These are phyloP conservation scores for Exophiala lecanii-corni DNA, from an alignment of 2,329 filamentous ascomycete genomes.

Conservation along the genomic window DNA sequence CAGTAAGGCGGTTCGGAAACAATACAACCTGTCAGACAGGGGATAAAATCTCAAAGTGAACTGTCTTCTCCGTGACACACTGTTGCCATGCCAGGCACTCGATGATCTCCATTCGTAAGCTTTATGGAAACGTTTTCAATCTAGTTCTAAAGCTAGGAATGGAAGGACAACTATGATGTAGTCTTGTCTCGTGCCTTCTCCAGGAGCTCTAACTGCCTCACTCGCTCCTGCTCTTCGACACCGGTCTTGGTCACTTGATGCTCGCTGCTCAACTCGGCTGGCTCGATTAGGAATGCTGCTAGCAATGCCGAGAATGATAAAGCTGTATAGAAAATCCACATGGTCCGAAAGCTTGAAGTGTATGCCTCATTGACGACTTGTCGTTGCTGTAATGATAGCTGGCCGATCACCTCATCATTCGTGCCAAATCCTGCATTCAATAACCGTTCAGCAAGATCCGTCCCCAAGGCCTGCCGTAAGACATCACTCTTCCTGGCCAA, in stretches of 20 bases:
- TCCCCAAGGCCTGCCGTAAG: background rate
- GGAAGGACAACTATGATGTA: no score
- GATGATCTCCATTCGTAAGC: no score
- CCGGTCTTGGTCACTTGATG: conserved; percentile 42
- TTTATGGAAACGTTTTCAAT: no score
- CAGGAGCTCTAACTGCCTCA: conserved; percentile 25
- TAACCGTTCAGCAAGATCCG: background rate
- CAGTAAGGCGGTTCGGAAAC: no score
- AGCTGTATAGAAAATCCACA: conserved; percentile 1
- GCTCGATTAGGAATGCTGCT: background rate
- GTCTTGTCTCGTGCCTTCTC: conserved; percentile 28
- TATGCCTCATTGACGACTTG: background rate
- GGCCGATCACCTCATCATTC: background rate
- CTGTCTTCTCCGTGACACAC: no score
- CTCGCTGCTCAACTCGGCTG: conserved; percentile 32
- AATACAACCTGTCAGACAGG: no score
- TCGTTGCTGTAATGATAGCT: background rate
- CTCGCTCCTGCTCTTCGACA: conserved; percentile 39
- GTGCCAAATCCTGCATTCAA: background rate
- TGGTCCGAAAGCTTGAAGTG: background rate
- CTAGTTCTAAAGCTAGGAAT: no score
- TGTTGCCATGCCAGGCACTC: no score
- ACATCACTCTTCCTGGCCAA: background rate
- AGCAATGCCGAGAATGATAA: background rate
- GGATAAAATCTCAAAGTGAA: no score